Percentiles rank a stretch among this genome's conserved stretches.
phyloP scores from a whole-genome alignment of 306 rosid species.

The Castanopsis chinensis region DNA sequence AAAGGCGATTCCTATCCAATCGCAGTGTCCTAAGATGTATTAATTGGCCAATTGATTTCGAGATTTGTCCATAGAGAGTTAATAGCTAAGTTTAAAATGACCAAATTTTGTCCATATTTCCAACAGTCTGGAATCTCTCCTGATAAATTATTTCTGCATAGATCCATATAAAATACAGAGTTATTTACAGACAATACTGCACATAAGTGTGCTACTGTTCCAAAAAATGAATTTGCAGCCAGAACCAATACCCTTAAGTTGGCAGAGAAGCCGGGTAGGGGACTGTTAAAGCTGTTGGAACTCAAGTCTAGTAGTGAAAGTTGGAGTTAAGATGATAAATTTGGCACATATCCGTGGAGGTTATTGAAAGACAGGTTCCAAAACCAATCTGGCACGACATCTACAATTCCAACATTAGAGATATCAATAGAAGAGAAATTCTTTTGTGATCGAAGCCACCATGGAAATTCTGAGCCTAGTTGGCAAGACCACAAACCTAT shows the following conservation, averaged over 20 bases:
- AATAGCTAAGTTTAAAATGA: no score
- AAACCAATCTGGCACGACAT: slow-evolving; percentile 23
- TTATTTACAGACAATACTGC: slow-evolving; percentile 1
- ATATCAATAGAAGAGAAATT: slow-evolving; percentile 4
- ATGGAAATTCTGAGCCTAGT: slow-evolving; percentile 17
- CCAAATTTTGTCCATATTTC: no score
- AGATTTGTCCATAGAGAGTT: no score
- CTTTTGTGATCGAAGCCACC: slow-evolving; percentile 18
- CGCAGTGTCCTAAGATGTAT: no score
- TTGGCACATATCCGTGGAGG: neutral
- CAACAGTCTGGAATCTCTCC: slow-evolving; percentile 17
- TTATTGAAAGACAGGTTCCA: slow-evolving; percentile 16
- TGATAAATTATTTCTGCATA: slow-evolving; percentile 5
- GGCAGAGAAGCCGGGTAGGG: slow-evolving; percentile 2
- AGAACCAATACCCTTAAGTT: neutral
- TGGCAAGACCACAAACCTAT: slow-evolving; percentile 7
- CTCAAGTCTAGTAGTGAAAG: slow-evolving; percentile 14
- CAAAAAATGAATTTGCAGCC: neutral
- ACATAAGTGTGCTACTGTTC: slow-evolving; percentile 1
- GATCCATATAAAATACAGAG: neutral
- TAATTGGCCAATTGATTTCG: no score
- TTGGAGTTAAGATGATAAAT: slow-evolving; percentile 12
- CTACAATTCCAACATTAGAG: neutral
- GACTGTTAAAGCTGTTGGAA: neutral
- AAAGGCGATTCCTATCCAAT: no score